Conservation (phyloP, 352 stramenopile genomes). For the Discostella stelligera region DNA sequence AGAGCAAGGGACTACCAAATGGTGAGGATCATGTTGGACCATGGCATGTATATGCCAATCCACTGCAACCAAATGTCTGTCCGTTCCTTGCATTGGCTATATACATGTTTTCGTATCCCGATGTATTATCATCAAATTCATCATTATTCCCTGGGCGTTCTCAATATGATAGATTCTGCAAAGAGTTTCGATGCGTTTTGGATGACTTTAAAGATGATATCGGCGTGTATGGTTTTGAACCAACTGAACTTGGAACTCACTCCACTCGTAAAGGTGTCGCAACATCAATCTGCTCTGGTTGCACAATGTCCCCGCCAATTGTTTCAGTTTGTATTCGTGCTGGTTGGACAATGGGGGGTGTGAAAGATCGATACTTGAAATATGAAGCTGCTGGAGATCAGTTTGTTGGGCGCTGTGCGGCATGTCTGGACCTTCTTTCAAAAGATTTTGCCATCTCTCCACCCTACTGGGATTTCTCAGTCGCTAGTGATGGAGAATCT, state of each 20-base stretch:
- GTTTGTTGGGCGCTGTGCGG: slow-evolving; percentile 30
- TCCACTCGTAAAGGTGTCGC: slow-evolving; percentile 29
- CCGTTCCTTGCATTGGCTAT: slow-evolving; percentile 14
- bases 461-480: slow-evolving; percentile 42
- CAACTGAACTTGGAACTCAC: slow-evolving; percentile 37
- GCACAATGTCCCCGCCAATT: slow-evolving; percentile 24
- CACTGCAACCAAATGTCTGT: slow-evolving; percentile 14
- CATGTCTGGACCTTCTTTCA: not conserved
- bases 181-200: not conserved
- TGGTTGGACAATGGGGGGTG: slow-evolving; percentile 30
- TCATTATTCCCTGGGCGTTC: slow-evolving; percentile 24
- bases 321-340: slow-evolving; percentile 34
- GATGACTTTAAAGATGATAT: slow-evolving; percentile 10
- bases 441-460: slow-evolving; percentile 25
- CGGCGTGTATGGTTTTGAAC: slow-evolving; percentile 3
- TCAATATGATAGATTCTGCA: slow-evolving; percentile 32
- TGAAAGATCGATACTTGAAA: slow-evolving; percentile 39
- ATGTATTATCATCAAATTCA: slow-evolving; percentile 1
- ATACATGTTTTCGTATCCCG: slow-evolving; percentile 16
- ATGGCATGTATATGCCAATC: slow-evolving; percentile 40
- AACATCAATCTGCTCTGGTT: slow-evolving; percentile 22
- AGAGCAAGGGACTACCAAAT: too few species aligned
- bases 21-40: not conserved
- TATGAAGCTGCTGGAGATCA: slow-evolving; percentile 40
- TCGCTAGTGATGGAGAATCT: slow-evolving; percentile 1